Evolutionary conservation across 352 stramenopile genomes (phyloP), one percentile per base, ranked within the genome.

Genomic region (Phytopythium montanum): DNA sequence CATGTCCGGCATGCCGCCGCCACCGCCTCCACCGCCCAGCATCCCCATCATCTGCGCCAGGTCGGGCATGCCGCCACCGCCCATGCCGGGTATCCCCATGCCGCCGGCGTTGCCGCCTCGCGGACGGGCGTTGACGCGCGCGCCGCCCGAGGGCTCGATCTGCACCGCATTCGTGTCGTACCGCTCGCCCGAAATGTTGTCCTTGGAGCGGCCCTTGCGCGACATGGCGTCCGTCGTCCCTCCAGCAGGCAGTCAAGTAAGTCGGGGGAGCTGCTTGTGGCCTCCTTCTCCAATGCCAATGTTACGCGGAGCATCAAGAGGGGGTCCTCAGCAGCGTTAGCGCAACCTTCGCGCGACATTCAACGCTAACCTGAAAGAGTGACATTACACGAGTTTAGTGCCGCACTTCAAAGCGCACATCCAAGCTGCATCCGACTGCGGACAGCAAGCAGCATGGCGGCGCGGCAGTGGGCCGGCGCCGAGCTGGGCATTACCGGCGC

Each of bases 161-260:
- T 65, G 68, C 36, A 90, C 28, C 19, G 85, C 85, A 62, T 94
- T 94, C 51, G 85, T 81, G 78, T 94, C 82, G 66, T 94, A 94
- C 48, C 75, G 72, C 78, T 94, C 85, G 59, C 85, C 85, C 5
- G 85, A 75, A 59, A 92, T 76, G 58, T 90, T 94, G 16, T 87
- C 70, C 74, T 93, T 92, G 14, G 39, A 29, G 25, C 82, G 74
- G 53, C 85, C 82, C 66, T 89, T 88, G 42, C 80, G 85, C 58
- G 73, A 64, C 73, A 83, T 83, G 13, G 19, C 21, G 10, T 69
- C 56, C 52, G 51, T 9, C 14, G 19, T 12, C 2, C 9, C 13
- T 46, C 19, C 25, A 5, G 9, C 21, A 9, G 21, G 9, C 25
- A 13, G 33, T 38, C 33, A 38, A 38, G n/a, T n/a, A n/a, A n/a